These are phyloP conservation scores for Luffa aegyptiaca DNA, from an alignment of 306 rosid genomes.

Conservation along the genomic window DNA sequence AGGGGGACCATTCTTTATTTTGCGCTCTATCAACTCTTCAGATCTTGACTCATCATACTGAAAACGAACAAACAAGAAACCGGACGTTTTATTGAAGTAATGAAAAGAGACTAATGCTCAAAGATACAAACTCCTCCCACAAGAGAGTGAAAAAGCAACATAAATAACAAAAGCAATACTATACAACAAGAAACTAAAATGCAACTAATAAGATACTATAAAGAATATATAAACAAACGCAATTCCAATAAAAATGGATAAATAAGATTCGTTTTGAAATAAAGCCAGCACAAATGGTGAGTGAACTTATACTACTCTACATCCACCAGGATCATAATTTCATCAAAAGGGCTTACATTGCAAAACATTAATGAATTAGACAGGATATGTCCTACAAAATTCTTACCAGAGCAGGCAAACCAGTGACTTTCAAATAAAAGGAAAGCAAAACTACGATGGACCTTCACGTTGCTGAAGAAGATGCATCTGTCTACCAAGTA, in stretches of 20 bases:
- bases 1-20: slow-evolving; percentile 39
- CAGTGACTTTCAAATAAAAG: background rate
- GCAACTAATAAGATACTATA: too few relatives aligned
- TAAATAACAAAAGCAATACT: too few relatives aligned
- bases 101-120: too few relatives aligned
- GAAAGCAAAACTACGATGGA: slow-evolving; percentile 7
- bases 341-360: background rate
- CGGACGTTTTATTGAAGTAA: too few relatives aligned
- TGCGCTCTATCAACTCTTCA: slow-evolving; percentile 42
- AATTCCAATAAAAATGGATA: background rate
- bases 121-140: too few relatives aligned
- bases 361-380: background rate
- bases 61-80: background rate
- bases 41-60: slow-evolving; percentile 69
- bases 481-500: slow-evolving; percentile 21
- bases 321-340: background rate
- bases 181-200: too few relatives aligned
- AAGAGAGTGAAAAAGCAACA: too few relatives aligned
- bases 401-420: background rate
- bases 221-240: background rate
- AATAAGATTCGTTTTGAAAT: background rate
- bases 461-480: slow-evolving; percentile 9
- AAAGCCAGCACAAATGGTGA: background rate
- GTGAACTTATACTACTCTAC: background rate
- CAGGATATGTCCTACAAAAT: background rate